These are phyloP conservation scores for Fagus sylvatica DNA, from an alignment of 306 rosid genomes.

Conservation along the genomic window DNA sequence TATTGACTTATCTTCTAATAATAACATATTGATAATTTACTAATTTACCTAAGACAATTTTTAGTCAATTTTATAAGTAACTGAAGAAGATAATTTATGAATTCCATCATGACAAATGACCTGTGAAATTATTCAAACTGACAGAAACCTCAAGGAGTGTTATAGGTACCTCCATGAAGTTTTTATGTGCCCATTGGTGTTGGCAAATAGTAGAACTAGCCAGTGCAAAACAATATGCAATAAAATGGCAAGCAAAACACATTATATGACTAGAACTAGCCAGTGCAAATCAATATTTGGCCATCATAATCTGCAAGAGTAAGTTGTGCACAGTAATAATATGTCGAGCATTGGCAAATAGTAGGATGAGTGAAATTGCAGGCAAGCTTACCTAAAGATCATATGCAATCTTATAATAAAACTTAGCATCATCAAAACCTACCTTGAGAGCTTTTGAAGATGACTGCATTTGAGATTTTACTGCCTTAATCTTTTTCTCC, in stretches of 20 bases:
- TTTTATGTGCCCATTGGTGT: not conserved
- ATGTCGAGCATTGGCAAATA: not conserved
- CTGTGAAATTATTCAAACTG: not conserved
- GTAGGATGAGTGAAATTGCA: conserved; percentile 5
- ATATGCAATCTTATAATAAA: not conserved
- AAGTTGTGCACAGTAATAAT: not conserved
- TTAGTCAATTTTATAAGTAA: not conserved
- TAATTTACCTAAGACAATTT: not conserved
- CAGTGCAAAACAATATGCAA: too few species aligned
- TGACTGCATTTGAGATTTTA: conserved; percentile 80
- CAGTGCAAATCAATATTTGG: not conserved
- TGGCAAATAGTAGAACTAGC: too few species aligned
- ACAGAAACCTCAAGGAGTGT: not conserved
- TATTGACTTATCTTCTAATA: not conserved
- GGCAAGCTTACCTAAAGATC: conserved; percentile 14
- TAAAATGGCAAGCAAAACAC: not conserved
- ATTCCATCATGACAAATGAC: not conserved
- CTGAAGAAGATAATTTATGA: not conserved
- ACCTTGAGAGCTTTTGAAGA: conserved; percentile 85
- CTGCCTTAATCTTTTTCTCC: conserved; percentile 75
- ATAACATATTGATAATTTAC: not conserved
- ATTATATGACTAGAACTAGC: not conserved
- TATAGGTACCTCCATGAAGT: not conserved
- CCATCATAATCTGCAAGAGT: not conserved
- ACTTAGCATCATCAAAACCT: conserved; percentile 20